Evolutionary conservation across 2,329 filamentous ascomycete genomes (phyloP), one percentile per base, ranked within the genome.

Genomic region (Neofusicoccum laricinum): DNA sequence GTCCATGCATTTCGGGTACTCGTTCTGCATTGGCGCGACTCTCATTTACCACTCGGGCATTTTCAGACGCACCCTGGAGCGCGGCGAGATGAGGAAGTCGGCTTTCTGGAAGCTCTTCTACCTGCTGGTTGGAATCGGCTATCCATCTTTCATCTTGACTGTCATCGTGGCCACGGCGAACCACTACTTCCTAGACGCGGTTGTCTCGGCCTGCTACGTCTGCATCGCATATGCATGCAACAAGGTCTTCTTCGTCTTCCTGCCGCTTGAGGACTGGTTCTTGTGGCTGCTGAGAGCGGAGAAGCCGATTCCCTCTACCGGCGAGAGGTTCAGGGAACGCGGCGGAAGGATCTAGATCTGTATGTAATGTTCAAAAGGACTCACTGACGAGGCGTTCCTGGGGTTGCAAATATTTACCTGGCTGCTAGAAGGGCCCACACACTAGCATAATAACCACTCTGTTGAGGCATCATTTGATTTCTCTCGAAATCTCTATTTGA

Each of bases 161-260:
- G 83, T 82, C 34, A 88, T 88, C 65, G 82, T 88, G 32, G 82
- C 85, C 15, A 88, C 86, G 0, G 86, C 85, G 38, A 88, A 88
- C 69, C 86, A 86, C 70, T 89, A 85, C 72, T 85, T 80, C 75
- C 76, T 86, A 64, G 84, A 86, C 69, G 84, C 84, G 0, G 70
- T 81, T 15, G 78, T 83, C 5, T 83, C 83, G 12, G 80, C 79
- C 1, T 74, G 79, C 64, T 82, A 81, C 19, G 82, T 83, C 2
- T 73, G 77, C 4, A 53, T 84, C 12, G 79, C 80, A 2, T 85
- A 84, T 67, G 51, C 77, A 4, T 77, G 76, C 67, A 86, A 86
- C 70, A 77, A 78, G 63, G 67, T 85, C 21, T 83, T 84, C 71
- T 76, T 81, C 55, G 74, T 82, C 10, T 76, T 86, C 12, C 72